phyloP scores from a whole-genome alignment of 805 yeast genomes.

The Candida ponderosae region DNA sequence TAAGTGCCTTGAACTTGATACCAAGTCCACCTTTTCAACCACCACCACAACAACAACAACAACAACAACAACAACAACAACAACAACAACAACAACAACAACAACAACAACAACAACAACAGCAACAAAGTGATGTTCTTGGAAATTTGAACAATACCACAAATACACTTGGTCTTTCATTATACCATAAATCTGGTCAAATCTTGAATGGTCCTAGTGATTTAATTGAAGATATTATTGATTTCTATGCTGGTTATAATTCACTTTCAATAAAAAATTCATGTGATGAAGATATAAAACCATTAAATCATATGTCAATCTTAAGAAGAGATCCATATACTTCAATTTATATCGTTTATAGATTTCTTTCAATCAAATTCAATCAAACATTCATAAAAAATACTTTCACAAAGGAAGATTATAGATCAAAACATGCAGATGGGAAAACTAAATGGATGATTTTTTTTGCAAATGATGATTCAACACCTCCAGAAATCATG shows the following conservation, averaged over 20 bases:
- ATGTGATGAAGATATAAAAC: neutral
- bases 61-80: too few species aligned
- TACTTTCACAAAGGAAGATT: neutral
- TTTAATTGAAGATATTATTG: neutral
- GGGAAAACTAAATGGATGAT: neutral
- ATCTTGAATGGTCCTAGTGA: too few species aligned
- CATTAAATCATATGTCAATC: neutral
- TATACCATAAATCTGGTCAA: too few species aligned
- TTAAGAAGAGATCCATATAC: neutral
- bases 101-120: too few species aligned
- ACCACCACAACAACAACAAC: too few species aligned
- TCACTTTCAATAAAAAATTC: neutral
- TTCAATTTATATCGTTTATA: neutral
- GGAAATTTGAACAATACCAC: too few species aligned
- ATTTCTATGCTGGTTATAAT: neutral
- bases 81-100: too few species aligned
- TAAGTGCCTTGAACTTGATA: too few species aligned
- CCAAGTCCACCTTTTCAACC: too few species aligned
- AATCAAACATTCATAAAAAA: neutral
- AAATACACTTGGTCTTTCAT: too few species aligned
- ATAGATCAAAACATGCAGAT: neutral
- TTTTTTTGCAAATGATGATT: too few species aligned
- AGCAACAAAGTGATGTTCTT: too few species aligned
- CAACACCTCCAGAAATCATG: neutral
- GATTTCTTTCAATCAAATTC: neutral